Base-by-base conservation (phyloP, 2,329 filamentous ascomycete genomes). In the Penicillium sclerotiorum region DNA sequence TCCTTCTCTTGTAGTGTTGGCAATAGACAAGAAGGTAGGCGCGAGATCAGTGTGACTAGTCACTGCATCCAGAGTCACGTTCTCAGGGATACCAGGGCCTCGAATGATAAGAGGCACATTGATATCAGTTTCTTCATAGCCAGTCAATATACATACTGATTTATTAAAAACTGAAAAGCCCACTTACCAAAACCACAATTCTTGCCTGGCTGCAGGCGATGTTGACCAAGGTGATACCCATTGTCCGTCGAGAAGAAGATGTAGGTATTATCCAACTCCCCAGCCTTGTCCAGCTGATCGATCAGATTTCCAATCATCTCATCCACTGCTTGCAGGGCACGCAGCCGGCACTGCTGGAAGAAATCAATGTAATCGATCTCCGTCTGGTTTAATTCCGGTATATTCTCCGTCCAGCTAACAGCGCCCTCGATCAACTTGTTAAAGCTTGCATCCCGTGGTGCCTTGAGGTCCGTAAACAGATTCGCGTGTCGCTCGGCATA, bases 1-100 rank as follows among this genome's bases (percentile, higher is more conserved):
- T n/a, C 81, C 78, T 0, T 69, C 60, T 5, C 74, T 68, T 4
- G 72, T 58, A 0, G 71, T 60, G 2, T 67, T 67, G 9, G 69
- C 66, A 9, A 69, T 61, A 4, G 71, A 66, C 21, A 86, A 66
- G n/a, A 86, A 69, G 0, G 84, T 87, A 0, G 84, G 83, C 1
- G 81, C 82, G 1, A 87, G 68, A 55, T 87, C 84, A 0, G 82
- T 85, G 52, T 88, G 84, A 1, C 80, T 80, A 0, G 81, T 85
- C 2, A 83, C 77, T 12, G 75, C 63, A n/a, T 78, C 65, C 1
- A 71, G 63, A 0, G 66, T 71, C 6, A 71, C 56, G 8, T 75
- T 75, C 9, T 63, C 52, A 0, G 75, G 67, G 1, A 86, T 69
- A 1, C 80, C 79, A 1, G 83, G 83, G 0, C 83, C 83, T 15